Conservation (phyloP, 1,284 basidiomycete species). For the Cutaneotrichosporon sp. region DNA sequence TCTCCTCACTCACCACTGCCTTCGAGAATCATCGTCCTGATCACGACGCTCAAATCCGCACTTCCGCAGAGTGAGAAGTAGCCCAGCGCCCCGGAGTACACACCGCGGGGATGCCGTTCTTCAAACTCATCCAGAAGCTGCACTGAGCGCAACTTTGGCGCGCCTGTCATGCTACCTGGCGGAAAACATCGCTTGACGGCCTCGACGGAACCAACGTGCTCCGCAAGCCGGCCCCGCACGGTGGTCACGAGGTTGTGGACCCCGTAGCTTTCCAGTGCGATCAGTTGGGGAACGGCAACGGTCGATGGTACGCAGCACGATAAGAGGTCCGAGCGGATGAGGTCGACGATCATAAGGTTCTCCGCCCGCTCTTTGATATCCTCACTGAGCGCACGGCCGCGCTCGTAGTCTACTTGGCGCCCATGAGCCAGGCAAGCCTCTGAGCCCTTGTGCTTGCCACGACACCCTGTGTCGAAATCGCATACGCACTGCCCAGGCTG, state of each 20-base stretch:
- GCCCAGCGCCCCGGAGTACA: constrained; percentile 93
- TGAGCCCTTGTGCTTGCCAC: constrained; percentile 24
- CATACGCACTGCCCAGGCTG: constrained; percentile 43
- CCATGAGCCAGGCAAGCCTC: constrained; percentile 29
- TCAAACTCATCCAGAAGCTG: constrained; percentile 84
- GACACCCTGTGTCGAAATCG: constrained; percentile 22
- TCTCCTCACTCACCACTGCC: constrained; percentile 53
- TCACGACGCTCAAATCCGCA: constrained; percentile 92
- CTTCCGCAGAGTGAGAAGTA: constrained; percentile 86
- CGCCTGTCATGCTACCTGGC: constrained; percentile 97
- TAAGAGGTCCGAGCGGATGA: constrained; percentile 86
- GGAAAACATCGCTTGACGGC: constrained; percentile 74
- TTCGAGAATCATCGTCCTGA: constrained; percentile 82
- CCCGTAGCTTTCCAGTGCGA: constrained; percentile 85
- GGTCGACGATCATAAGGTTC: constrained; percentile 97
- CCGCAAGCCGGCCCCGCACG: constrained; percentile 62
- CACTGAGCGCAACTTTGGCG: constrained; percentile 89
- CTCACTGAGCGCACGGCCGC: constrained; percentile 56
- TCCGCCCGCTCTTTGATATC: constrained; percentile 92
- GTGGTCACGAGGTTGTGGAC: constrained; percentile 97
- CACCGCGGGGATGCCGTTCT: constrained; percentile 58
- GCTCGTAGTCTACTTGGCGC: constrained; percentile 40
- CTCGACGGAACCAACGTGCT: constrained; percentile 58
- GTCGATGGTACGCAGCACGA: constrained; percentile 63
- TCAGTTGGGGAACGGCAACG: constrained; percentile 80